Percentiles rank a stretch among this genome's conserved stretches.
Evolutionary conservation across 2,329 filamentous ascomycete genomes (phyloP).

Genomic region (Fusarium subtropicale): DNA sequence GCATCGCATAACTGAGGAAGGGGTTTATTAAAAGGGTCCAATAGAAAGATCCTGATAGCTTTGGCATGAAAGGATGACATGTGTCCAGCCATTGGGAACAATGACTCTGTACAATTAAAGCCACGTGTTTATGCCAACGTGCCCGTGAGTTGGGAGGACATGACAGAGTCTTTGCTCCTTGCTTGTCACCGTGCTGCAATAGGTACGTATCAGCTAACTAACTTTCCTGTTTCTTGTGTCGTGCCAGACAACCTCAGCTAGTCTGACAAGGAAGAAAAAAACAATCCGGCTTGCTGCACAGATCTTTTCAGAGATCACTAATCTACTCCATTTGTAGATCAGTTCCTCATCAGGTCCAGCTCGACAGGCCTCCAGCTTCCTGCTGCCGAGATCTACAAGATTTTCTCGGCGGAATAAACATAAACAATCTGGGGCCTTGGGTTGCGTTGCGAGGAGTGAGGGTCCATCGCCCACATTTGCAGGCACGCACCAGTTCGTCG

Average conservation of each 20-base stretch:
- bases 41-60: conserved; percentile 4
- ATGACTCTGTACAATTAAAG: conserved; percentile 1
- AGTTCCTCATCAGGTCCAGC: conserved; percentile 24
- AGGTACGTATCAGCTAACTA: not conserved
- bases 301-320: conserved; percentile 25
- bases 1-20: conserved; percentile 1
- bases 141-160: not conserved
- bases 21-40: conserved; percentile 14
- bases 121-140: conserved; percentile 21
- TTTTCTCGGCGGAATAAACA: conserved; percentile 24
- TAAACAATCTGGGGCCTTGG: conserved; percentile 30
- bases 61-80: conserved; percentile 5
- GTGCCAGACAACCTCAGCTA: not conserved
- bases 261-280: not conserved
- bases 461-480: not conserved
- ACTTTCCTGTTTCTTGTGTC: conserved; percentile 15
- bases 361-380: conserved; percentile 23
- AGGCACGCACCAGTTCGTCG: conserved; percentile 5
- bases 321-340: conserved; percentile 32
- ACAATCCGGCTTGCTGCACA: conserved; percentile 18
- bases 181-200: not conserved
- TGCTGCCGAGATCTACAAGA: conserved; percentile 38
- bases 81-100: not conserved
- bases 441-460: not conserved
- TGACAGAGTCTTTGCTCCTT: conserved; percentile 2